Base-by-base conservation (phyloP, 768 basidiomycete genomes). In the Termitomyces bulborhizus region DNA sequence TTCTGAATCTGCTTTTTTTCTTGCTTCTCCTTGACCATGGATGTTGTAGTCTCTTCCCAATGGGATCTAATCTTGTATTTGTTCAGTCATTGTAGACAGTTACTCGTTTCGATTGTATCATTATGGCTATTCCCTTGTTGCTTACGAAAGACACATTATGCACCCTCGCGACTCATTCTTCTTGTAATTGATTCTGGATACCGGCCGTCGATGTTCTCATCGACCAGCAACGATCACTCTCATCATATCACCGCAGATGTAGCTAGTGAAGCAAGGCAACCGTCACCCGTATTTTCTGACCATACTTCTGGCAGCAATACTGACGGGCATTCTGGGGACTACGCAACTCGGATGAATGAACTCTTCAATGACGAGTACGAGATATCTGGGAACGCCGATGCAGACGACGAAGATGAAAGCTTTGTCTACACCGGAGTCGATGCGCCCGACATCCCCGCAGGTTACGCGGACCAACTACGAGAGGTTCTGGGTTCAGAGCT, bases 391-490 rank as follows among this genome's bases (percentile, higher is more conserved):
- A 57, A 46, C 31, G 63, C 64, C 4, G 42, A 43, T 18, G 69
- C 67, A 16, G 73, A 75, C 3, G 76, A 79, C 4, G 76, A 75
- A 0, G 83, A 79, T 9, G 85, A 81, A 31, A 82, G 71, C 0
- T 93, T 93, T 61, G 57, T 91, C 29, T 94, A 93, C 64, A 75
- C 76, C 29, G 91, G 90, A 29, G 72, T 82, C 21, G 90, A 93
- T 62, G 79, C 83, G 4, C 68, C 67, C 36, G 70, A 73, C 46
- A 62, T 71, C 13, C 69, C 76, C 15, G 72, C 74, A 37, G 80
- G 77, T 50, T 94, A 94, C 66, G 73, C 71, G 11, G 81, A 85
- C 56, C 86, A 82, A 61, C 69, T 94, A 49, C 77, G 83, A 44
- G 88, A 90, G 48, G 84, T 88, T 24, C 76, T 93, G 37, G 90